These are phyloP conservation scores for Tirmania nivea DNA, from an alignment of 495 filamentous ascomycete species.

Conservation along the genomic window DNA sequence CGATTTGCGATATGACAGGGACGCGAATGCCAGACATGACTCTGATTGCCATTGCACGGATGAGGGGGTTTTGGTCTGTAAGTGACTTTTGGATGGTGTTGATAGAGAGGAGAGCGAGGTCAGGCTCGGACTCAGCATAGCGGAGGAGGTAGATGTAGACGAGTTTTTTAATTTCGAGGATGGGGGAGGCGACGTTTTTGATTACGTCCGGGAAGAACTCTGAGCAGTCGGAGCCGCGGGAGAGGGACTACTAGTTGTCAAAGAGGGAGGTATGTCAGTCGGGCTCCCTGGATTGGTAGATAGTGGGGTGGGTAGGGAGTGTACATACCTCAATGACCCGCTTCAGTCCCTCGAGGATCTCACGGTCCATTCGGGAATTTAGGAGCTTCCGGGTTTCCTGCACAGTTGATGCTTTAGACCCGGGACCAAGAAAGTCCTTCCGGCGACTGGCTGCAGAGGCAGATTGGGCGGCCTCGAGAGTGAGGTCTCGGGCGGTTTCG, in stretches of 20 bases:
- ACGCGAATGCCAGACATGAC: slow-evolving; percentile 93
- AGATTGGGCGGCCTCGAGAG: slow-evolving; percentile 80
- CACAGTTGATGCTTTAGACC: slow-evolving; percentile 26
- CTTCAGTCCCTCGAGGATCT: slow-evolving; percentile 77
- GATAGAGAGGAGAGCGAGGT: slow-evolving; percentile 85
- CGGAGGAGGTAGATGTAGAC: slow-evolving; percentile 95
- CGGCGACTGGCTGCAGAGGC: slow-evolving; percentile 29
- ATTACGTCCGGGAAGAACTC: slow-evolving; percentile 84
- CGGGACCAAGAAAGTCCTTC: slow-evolving; percentile 25
- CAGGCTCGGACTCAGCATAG: slow-evolving; percentile 85
- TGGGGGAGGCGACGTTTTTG: slow-evolving; percentile 84
- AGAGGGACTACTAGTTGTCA: slow-evolving; percentile 28
- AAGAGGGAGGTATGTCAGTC: not conserved
- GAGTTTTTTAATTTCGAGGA: slow-evolving; percentile 84
- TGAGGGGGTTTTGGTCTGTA: slow-evolving; percentile 71
- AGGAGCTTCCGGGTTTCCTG: slow-evolving; percentile 77
- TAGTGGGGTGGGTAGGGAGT: not conserved
- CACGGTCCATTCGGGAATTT: slow-evolving; percentile 80
- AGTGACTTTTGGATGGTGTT: slow-evolving; percentile 97
- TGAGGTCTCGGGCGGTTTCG: slow-evolving; percentile 91
- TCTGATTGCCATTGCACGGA: slow-evolving; percentile 71
- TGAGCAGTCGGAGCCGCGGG: slow-evolving; percentile 58
- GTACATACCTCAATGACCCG: slow-evolving; percentile 66
- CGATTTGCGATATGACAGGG: slow-evolving; percentile 95
- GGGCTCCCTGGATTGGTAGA: not conserved